These are phyloP conservation scores for Scenedesmus sp. DNA, from an alignment of 163 green algal species.

Conservation along the genomic window DNA sequence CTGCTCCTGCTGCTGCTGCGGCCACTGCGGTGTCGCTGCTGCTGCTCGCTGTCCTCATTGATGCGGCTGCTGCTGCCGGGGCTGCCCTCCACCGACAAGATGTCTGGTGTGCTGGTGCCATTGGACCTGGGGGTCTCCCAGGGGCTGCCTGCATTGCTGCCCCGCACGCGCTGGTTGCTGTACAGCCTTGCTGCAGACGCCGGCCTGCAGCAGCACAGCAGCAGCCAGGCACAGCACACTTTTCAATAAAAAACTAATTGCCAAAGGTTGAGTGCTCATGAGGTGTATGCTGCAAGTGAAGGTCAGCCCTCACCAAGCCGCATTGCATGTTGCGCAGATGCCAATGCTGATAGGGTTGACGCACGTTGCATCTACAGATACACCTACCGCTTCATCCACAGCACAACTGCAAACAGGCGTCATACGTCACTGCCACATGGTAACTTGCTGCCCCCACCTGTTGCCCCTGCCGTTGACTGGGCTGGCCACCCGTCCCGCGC, in stretches of 20 bases:
- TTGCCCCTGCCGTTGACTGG: background rate
- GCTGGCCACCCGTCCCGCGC: background rate
- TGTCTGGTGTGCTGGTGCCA: conserved; percentile 10
- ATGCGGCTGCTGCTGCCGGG: background rate
- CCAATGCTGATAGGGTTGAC: too few species aligned
- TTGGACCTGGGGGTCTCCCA: background rate
- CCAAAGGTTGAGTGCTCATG: too few species aligned
- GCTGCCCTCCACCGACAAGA: conserved; percentile 7
- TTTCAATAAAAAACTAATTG: too few species aligned
- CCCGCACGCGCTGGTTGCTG: background rate
- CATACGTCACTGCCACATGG: background rate
- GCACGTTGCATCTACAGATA: background rate
- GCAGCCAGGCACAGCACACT: background rate
- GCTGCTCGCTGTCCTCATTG: background rate
- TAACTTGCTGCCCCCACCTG: background rate
- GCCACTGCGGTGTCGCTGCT: conserved; percentile 2
- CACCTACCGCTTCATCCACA: background rate
- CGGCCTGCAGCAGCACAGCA: conserved; percentile 19
- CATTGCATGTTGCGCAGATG: too few species aligned
- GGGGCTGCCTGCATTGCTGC: background rate
- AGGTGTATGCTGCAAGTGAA: background rate
- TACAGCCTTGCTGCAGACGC: conserved; percentile 15
- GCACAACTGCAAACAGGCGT: background rate
- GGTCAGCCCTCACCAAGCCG: too few species aligned
- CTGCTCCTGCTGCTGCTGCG: conserved; percentile 18